Percentiles rank a stretch among this genome's conserved stretches.
Evolutionary conservation across 495 filamentous ascomycete genomes (phyloP).

Genomic region (Filosporella fistucella): DNA sequence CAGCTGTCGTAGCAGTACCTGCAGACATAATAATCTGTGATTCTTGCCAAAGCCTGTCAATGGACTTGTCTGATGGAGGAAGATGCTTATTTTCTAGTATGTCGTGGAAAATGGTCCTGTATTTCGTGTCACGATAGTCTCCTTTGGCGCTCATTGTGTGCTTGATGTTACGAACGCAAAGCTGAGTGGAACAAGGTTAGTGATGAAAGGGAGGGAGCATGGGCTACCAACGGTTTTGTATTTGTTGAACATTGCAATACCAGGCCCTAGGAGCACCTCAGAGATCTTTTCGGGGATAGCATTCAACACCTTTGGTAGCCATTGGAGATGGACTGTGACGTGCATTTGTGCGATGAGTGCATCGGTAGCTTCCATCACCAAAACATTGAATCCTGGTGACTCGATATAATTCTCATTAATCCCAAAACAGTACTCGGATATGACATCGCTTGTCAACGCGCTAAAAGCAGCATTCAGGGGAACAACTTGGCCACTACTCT

Average conservation of each 20-base stretch:
- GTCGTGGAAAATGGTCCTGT: conserved; percentile 9
- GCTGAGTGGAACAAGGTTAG: too few species aligned
- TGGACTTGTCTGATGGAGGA: conserved; percentile 25
- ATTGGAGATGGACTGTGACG: conserved; percentile 2
- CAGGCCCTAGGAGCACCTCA: background rate
- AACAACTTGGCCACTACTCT: background rate
- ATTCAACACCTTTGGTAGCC: background rate
- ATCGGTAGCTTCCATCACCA: conserved; percentile 7
- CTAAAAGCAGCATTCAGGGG: background rate
- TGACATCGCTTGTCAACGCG: conserved; percentile 11
- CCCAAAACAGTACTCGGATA: conserved; percentile 14
- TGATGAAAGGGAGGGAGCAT: too few species aligned
- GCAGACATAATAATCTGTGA: conserved; percentile 25
- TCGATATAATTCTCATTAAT: conserved; percentile 9
- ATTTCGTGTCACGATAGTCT: conserved; percentile 6
- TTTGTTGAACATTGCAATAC: background rate
- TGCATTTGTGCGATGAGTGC: conserved; percentile 2
- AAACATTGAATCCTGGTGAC: conserved; percentile 9
- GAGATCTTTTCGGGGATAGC: background rate
- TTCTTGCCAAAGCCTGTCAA: conserved; percentile 23
- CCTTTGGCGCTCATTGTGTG: background rate
- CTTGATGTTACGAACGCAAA: background rate
- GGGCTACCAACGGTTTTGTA: conserved; percentile 1
- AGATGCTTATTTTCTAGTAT: conserved; percentile 13
- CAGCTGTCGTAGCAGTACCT: conserved; percentile 31